Evolutionary conservation across 1,139 yeast genomes (phyloP).

Genomic region (Yamadazyma atlantica): DNA sequence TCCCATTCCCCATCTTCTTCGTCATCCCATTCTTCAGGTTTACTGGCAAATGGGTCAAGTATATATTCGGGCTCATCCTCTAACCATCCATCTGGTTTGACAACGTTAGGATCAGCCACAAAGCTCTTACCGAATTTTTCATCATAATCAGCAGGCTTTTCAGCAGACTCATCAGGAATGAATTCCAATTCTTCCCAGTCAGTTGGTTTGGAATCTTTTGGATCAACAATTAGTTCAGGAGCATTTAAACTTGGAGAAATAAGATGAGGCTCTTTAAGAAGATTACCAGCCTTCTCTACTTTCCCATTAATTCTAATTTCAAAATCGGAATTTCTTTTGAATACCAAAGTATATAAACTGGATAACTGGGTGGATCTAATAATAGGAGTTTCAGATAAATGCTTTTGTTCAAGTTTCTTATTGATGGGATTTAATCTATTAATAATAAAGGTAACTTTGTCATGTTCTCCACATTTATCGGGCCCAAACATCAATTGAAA

Average conservation of each 20-base stretch:
- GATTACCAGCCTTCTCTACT: constrained; percentile 65
- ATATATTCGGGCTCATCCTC: constrained; percentile 59
- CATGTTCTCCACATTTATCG: constrained; percentile 79
- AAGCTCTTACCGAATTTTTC: constrained; percentile 53
- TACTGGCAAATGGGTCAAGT: constrained; percentile 61
- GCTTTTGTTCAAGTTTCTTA: constrained; percentile 67
- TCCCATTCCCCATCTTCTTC: constrained; percentile 85
- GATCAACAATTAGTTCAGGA: constrained; percentile 61
- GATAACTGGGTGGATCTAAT: constrained; percentile 59
- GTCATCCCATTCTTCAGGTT: constrained; percentile 82
- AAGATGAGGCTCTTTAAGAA: constrained; percentile 46
- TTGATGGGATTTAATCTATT: constrained; percentile 55
- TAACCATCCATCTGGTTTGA: constrained; percentile 78
- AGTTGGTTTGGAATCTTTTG: constrained; percentile 62
- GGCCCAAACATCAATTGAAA: constrained; percentile 95
- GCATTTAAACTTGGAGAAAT: constrained; percentile 68
- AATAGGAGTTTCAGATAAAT: constrained; percentile 64
- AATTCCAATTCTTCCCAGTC: constrained; percentile 72
- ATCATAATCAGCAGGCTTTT: constrained; percentile 83
- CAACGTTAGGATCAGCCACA: constrained; percentile 65
- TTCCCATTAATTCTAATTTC: constrained; percentile 85
- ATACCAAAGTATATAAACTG: constrained; percentile 71
- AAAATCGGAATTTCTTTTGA: constrained; percentile 62
- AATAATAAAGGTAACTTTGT: constrained; percentile 76
- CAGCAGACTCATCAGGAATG: constrained; percentile 60